Percentiles rank a stretch among this genome's conserved stretches.
Evolutionary conservation across 352 stramenopile genomes (phyloP).

Genomic region (Phytophthora capsici): DNA sequence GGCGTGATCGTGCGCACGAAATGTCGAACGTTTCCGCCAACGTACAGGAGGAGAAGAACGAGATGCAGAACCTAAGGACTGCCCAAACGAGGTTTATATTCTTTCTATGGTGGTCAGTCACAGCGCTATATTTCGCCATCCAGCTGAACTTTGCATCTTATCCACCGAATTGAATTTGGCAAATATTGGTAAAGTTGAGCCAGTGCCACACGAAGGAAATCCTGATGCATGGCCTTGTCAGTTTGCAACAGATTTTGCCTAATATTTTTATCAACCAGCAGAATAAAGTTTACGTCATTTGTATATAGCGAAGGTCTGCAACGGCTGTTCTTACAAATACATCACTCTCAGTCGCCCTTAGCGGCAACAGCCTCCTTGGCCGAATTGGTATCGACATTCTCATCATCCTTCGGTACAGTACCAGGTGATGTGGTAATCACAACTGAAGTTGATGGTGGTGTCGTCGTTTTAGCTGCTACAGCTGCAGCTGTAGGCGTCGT

Average conservation of each 20-base stretch:
- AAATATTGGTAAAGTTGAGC: too few relatives aligned
- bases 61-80: too few relatives aligned
- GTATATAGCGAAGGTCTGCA: background rate
- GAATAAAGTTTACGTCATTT: slow-evolving; percentile 1
- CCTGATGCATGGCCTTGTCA: background rate
- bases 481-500: slow-evolving; percentile 22
- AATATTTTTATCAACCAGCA: background rate
- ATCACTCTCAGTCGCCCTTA: slow-evolving; percentile 21
- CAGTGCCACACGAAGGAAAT: too few relatives aligned
- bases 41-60: too few relatives aligned
- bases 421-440: background rate
- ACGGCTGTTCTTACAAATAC: slow-evolving; percentile 6
- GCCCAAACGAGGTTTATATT: too few relatives aligned
- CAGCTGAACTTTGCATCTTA: background rate
- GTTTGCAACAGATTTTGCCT: background rate
- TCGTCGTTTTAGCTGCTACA: slow-evolving; percentile 7
- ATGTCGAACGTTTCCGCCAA: too few relatives aligned
- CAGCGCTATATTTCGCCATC: too few relatives aligned
- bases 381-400: background rate
- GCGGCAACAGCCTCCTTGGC: slow-evolving; percentile 4
- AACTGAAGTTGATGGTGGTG: background rate
- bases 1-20: too few relatives aligned
- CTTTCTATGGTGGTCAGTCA: too few relatives aligned
- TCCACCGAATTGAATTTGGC: background rate
- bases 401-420: background rate